Evolutionary conservation across 2,329 filamentous ascomycete genomes (phyloP).

Genomic region (Pseudogymnoascus sp.): DNA sequence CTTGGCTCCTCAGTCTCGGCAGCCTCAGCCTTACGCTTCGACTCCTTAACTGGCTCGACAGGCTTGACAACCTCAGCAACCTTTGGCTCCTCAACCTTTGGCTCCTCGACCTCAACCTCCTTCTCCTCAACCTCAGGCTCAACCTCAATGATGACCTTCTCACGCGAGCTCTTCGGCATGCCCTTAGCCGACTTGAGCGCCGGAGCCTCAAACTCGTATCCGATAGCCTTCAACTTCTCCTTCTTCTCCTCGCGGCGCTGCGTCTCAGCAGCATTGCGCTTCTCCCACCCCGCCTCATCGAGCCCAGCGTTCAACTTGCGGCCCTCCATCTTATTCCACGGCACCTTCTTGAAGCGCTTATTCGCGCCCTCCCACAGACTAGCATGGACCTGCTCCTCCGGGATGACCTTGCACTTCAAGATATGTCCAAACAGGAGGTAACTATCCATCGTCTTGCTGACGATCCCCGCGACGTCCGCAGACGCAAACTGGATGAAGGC

Average conservation of each 20-base stretch:
- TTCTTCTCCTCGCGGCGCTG: slow-evolving; percentile 60
- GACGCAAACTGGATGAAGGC: slow-evolving; percentile 85
- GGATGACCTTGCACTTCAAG: slow-evolving; percentile 75
- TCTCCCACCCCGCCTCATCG: slow-evolving; percentile 70
- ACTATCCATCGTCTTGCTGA: slow-evolving; percentile 93
- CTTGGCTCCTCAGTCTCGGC: background rate
- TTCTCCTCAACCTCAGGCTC: slow-evolving; percentile 21
- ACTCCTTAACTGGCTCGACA: slow-evolving; percentile 24
- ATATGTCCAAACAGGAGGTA: slow-evolving; percentile 94
- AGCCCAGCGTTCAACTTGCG: slow-evolving; percentile 65
- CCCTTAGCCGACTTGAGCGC: slow-evolving; percentile 57
- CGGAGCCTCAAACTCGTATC: slow-evolving; percentile 75
- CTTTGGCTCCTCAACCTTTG: slow-evolving; percentile 15
- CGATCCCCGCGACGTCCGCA: slow-evolving; percentile 77
- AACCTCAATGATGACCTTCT: slow-evolving; percentile 17
- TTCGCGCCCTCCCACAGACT: slow-evolving; percentile 87
- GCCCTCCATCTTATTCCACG: slow-evolving; percentile 80
- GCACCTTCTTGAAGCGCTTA: slow-evolving; percentile 78
- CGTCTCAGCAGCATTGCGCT: slow-evolving; percentile 66
- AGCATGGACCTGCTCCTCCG: slow-evolving; percentile 68
- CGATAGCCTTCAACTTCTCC: slow-evolving; percentile 68
- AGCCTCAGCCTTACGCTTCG: slow-evolving; percentile 26
- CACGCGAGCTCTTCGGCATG: slow-evolving; percentile 37
- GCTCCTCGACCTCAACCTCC: slow-evolving; percentile 31
- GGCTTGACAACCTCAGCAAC: slow-evolving; percentile 10